Percentiles rank a stretch among this genome's conserved stretches.
phyloP scores from a whole-genome alignment of 495 filamentous ascomycete genomes.

The Acidiella bohemica region DNA sequence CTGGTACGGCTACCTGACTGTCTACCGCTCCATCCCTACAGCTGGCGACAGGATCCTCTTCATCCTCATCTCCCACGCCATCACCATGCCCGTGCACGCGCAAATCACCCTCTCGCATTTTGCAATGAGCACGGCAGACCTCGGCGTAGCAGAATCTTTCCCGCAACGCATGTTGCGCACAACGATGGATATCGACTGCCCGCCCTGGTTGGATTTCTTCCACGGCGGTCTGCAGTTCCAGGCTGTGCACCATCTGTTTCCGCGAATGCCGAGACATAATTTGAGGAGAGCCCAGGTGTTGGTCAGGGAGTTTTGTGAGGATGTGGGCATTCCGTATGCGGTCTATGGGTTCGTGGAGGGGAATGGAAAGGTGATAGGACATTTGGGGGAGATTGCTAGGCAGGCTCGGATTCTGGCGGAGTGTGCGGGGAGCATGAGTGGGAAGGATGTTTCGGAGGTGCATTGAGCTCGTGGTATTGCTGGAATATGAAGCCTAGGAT shows the following conservation, averaged over 20 bases:
- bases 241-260: constrained; percentile 87
- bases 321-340: constrained; percentile 87
- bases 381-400: constrained; percentile 70
- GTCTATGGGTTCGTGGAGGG: constrained; percentile 88
- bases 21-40: constrained; percentile 65
- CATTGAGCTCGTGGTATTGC: too few species aligned
- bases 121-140: constrained; percentile 87
- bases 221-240: constrained; percentile 96
- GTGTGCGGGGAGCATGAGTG: constrained; percentile 54
- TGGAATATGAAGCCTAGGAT: too few species aligned
- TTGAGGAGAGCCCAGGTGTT: constrained; percentile 68
- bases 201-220: constrained; percentile 89
- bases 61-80: constrained; percentile 73
- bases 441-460: constrained; percentile 11
- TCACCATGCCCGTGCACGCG: constrained; percentile 77
- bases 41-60: constrained; percentile 58
- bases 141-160: constrained; percentile 68
- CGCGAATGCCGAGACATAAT: constrained; percentile 90
- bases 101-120: constrained; percentile 97
- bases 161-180: constrained; percentile 94
- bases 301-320: constrained; percentile 77
- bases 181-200: constrained; percentile 96
- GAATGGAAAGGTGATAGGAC: constrained; percentile 75
- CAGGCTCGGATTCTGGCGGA: constrained; percentile 79
- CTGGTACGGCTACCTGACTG: constrained; percentile 51